Evolutionary conservation across 331 rosid species (phyloP).

Genomic region (Rhamnella rubrinervis): DNA sequence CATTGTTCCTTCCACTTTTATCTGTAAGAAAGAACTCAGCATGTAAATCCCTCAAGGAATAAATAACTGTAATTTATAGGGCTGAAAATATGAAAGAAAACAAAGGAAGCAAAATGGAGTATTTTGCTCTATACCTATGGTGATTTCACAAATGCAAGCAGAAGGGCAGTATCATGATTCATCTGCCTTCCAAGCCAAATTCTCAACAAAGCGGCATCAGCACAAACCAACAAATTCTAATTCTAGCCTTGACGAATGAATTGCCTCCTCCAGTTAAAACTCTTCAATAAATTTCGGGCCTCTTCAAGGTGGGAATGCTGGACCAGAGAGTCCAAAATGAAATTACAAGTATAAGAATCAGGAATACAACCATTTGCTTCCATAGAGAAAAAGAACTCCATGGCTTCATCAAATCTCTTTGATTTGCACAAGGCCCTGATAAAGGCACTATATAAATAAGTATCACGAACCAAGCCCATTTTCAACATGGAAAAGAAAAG

Average conservation of each 20-base stretch:
- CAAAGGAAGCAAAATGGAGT: background rate
- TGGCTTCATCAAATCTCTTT: slow-evolving; percentile 66
- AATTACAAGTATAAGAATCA: slow-evolving; percentile 54
- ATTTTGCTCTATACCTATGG: background rate
- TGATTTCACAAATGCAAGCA: background rate
- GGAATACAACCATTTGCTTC: slow-evolving; percentile 58
- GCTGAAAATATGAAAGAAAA: background rate
- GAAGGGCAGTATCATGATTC: background rate
- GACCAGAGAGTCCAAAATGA: slow-evolving; percentile 45
- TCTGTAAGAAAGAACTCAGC: background rate
- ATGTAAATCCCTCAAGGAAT: slow-evolving; percentile 2
- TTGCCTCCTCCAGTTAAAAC: slow-evolving; percentile 37
- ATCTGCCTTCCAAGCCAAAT: slow-evolving; percentile 2
- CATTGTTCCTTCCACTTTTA: background rate
- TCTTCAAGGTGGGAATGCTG: slow-evolving; percentile 36
- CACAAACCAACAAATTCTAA: slow-evolving; percentile 6
- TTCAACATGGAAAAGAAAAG: slow-evolving; percentile 52
- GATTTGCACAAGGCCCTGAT: slow-evolving; percentile 51
- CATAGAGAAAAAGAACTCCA: slow-evolving; percentile 66
- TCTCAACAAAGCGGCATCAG: slow-evolving; percentile 13
- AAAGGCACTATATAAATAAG: slow-evolving; percentile 59
- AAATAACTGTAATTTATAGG: background rate
- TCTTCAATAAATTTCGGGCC: slow-evolving; percentile 49
- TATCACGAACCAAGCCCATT: slow-evolving; percentile 63
- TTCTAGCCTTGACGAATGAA: slow-evolving; percentile 30